phyloP scores from a whole-genome alignment of 371 early-diverging fungal genomes.

The Batrachochytrium dendrobatidis region DNA sequence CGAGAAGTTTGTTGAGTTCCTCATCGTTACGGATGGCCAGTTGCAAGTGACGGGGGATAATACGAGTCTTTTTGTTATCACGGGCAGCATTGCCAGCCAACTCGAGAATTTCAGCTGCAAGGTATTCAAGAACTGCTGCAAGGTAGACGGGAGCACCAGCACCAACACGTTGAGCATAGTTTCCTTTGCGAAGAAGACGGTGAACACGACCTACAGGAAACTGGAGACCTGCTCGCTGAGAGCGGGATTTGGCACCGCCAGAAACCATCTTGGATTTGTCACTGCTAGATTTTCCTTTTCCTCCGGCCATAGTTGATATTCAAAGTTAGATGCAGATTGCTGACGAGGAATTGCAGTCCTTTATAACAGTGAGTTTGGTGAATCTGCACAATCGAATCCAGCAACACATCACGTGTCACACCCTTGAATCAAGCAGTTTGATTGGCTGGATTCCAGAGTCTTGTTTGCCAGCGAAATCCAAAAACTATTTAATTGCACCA shows the following conservation, averaged over 20 bases:
- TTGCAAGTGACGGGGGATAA: conserved; percentile 85
- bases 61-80: conserved; percentile 93
- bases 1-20: conserved; percentile 91
- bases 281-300: conserved; percentile 33
- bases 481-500: too few species aligned
- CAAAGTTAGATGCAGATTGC: too few species aligned
- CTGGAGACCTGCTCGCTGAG: conserved; percentile 81
- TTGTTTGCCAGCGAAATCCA: too few species aligned
- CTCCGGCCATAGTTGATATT: conserved; percentile 26
- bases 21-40: conserved; percentile 94
- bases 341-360: conserved; percentile 3
- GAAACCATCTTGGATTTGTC: conserved; percentile 27
- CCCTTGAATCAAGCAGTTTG: background rate
- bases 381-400: conserved; percentile 6
- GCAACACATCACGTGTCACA: too few species aligned
- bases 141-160: conserved; percentile 89
- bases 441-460: conserved; percentile 2
- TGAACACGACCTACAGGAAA: conserved; percentile 97
- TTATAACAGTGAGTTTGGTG: too few species aligned
- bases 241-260: conserved; percentile 42
- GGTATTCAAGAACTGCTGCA: conserved; percentile 92
- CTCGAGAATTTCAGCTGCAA: conserved; percentile 94
- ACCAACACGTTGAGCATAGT: conserved; percentile 92
- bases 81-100: conserved; percentile 94
- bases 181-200: conserved; percentile 89